A percentile compares a stretch with the other conserved stretches of the same genome.
Evolutionary conservation across 192 early-diverging fungal species (phyloP).

Genomic region (Entophlyctis helioformis): DNA sequence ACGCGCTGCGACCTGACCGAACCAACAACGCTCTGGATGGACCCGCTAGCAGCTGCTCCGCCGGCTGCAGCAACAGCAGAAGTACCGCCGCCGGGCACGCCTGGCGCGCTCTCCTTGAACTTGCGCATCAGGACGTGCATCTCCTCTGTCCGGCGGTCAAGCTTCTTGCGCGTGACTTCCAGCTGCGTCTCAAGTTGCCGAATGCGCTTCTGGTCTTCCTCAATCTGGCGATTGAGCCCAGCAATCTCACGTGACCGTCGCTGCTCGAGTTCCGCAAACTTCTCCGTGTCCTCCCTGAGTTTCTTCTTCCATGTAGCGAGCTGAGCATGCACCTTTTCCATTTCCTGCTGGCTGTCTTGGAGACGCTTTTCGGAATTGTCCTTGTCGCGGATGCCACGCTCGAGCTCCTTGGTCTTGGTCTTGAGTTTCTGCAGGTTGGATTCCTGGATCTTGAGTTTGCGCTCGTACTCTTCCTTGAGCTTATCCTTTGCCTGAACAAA

Average conservation of each 20-base stretch:
- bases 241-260: constrained; percentile 18
- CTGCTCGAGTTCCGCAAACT: constrained; percentile 20
- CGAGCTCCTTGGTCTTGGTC: constrained; percentile 20
- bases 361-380: constrained; percentile 8
- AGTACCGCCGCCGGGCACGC: too few relatives aligned
- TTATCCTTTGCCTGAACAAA: constrained; percentile 14
- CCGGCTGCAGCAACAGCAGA: too few relatives aligned
- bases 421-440: constrained; percentile 19
- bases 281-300: constrained; percentile 36
- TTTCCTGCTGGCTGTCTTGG: constrained; percentile 19
- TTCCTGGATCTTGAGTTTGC: constrained; percentile 23
- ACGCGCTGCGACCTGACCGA: too few relatives aligned
- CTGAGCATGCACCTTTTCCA: constrained; percentile 16
- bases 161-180: constrained; percentile 25
- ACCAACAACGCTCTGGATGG: too few relatives aligned
- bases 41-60: too few relatives aligned
- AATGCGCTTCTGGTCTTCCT: constrained; percentile 25
- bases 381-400: constrained; percentile 22
- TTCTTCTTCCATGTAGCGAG: constrained; percentile 26
- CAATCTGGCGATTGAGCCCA: constrained; percentile 23
- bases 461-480: constrained; percentile 31
- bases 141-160: constrained; percentile 18
- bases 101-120: not conserved
- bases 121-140: not conserved
- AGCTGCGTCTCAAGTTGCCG: constrained; percentile 22